Evolutionary conservation across 352 stramenopile genomes (phyloP).

Genomic region (Globisporangium cederbergense): DNA sequence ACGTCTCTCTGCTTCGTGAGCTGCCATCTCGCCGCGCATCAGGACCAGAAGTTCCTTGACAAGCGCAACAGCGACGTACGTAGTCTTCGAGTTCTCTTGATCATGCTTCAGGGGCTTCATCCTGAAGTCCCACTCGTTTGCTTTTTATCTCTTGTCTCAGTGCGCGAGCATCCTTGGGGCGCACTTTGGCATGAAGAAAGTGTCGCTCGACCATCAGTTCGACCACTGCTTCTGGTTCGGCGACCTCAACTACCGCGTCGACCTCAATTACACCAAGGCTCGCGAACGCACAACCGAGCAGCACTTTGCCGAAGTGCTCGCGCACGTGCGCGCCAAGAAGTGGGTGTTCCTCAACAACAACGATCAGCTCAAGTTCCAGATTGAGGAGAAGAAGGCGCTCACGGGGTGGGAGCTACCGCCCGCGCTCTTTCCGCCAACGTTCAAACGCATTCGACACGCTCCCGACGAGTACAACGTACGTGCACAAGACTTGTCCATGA

Average conservation of each 20-base stretch:
- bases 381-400: conserved; percentile 55
- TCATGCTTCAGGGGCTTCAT: not conserved
- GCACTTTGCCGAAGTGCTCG: conserved; percentile 63
- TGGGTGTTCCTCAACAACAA: conserved; percentile 62
- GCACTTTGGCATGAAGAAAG: conserved; percentile 60
- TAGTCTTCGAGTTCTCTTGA: not conserved
- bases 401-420: conserved; percentile 57
- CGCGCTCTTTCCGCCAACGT: conserved; percentile 74
- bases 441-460: conserved; percentile 72
- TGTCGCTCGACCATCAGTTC: conserved; percentile 76
- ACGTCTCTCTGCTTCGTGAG: conserved; percentile 85
- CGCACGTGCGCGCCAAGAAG: conserved; percentile 56
- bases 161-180: conserved; percentile 70
- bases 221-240: conserved; percentile 87
- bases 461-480: conserved; percentile 41
- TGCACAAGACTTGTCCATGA: not conserved
- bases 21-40: conserved; percentile 81
- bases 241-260: conserved; percentile 86
- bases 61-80: conserved; percentile 82
- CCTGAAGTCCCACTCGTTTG: not conserved
- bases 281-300: conserved; percentile 54
- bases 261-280: conserved; percentile 54
- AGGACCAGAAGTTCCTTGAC: conserved; percentile 84
- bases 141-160: conserved; percentile 20
- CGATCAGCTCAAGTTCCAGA: conserved; percentile 75